A percentile compares a stretch with the other conserved stretches of the same genome.
Conservation (phyloP, 345 rosid species). For the Microcos paniculata region DNA sequence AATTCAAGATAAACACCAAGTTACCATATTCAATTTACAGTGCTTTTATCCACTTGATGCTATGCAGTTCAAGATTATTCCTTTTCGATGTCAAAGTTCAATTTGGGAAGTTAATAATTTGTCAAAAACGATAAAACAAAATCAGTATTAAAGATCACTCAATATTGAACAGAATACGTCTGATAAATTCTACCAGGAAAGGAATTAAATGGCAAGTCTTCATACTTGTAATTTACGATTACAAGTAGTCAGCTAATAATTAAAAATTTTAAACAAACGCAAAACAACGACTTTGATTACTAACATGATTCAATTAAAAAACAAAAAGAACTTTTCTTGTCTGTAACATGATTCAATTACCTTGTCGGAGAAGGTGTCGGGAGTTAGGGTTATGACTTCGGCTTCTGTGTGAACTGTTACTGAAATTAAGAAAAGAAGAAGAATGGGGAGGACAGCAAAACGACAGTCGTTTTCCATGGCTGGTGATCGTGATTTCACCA, state of each 20-base stretch:
- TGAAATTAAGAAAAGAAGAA: slow-evolving; percentile 35
- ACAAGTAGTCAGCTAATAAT: too few relatives aligned
- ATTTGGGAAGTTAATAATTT: neutral
- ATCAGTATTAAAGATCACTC: neutral
- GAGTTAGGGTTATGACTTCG: slow-evolving; percentile 84
- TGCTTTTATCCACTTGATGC: neutral
- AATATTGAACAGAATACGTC: neutral
- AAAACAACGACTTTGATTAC: too few relatives aligned
- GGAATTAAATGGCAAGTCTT: neutral
- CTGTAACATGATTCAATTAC: slow-evolving; percentile 28
- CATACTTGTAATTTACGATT: too few relatives aligned
- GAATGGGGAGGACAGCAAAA: slow-evolving; percentile 25
- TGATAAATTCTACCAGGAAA: neutral
- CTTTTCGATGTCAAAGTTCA: neutral
- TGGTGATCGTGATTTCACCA: neutral
- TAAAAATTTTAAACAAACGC: too few relatives aligned
- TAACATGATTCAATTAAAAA: neutral
- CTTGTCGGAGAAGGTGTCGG: slow-evolving; percentile 94
- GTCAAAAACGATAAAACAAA: neutral
- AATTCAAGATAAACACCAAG: neutral
- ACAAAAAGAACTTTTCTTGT: neutral
- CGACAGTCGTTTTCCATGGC: slow-evolving; percentile 25
- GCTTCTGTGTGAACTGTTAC: slow-evolving; percentile 31
- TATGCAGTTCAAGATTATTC: neutral
- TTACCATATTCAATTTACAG: neutral